A percentile compares a stretch with the other conserved stretches of the same genome.
Evolutionary conservation across 805 yeast genomes (phyloP).

Genomic region (Wickerhamiella alocasiicola): DNA sequence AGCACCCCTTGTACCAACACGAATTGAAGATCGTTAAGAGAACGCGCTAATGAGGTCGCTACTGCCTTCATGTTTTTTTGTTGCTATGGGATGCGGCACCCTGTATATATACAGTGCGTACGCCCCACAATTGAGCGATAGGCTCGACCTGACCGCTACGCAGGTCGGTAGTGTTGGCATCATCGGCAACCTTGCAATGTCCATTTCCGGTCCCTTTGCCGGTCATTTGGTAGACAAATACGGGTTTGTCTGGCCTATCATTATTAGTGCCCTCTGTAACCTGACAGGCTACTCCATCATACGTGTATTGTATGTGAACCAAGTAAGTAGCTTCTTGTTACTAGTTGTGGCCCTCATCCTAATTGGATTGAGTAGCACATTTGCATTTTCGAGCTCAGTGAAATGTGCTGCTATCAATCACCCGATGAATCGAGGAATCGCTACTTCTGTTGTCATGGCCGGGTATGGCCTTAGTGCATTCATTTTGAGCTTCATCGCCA

Average conservation of each 20-base stretch:
- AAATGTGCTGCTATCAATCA: slow-evolving; percentile 63
- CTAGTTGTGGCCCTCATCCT: slow-evolving; percentile 35
- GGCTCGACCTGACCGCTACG: slow-evolving; percentile 46
- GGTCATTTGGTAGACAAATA: slow-evolving; percentile 50
- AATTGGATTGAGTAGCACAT: slow-evolving; percentile 61
- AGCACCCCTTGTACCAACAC: no score
- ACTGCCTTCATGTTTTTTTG: slow-evolving; percentile 21
- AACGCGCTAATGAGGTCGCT: slow-evolving; percentile 11
- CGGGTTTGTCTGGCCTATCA: slow-evolving; percentile 46
- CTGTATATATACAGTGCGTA: slow-evolving; percentile 63
- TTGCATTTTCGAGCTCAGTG: slow-evolving; percentile 49
- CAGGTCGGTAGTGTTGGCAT: slow-evolving; percentile 54
- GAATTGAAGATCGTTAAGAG: neutral
- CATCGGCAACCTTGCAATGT: slow-evolving; percentile 51
- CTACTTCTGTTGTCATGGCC: slow-evolving; percentile 64
- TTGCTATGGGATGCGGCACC: slow-evolving; percentile 40
- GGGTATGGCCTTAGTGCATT: slow-evolving; percentile 66
- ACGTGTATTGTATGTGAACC: slow-evolving; percentile 37
- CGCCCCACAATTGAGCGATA: slow-evolving; percentile 60
- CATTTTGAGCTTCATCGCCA: slow-evolving; percentile 46
- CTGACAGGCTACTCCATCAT: slow-evolving; percentile 45
- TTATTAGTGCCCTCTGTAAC: slow-evolving; percentile 38
- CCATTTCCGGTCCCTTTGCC: slow-evolving; percentile 55
- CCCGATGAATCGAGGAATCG: slow-evolving; percentile 57
- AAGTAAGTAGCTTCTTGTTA: slow-evolving; percentile 29